phyloP scores from a whole-genome alignment of 257 asterid genomes.

The Lavandula angustifolia region DNA sequence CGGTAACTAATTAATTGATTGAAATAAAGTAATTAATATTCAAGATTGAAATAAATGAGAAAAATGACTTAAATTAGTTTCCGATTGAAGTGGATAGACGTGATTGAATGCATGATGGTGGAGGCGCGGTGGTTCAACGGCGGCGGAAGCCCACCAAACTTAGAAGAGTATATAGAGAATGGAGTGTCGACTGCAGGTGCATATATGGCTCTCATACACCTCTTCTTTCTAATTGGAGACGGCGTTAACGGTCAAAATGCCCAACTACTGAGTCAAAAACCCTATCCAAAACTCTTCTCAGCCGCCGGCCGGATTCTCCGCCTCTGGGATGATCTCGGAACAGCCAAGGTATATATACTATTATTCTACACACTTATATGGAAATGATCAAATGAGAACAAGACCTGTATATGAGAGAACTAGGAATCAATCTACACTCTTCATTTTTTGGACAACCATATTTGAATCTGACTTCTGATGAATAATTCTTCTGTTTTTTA shows the following conservation, averaged over 20 bases:
- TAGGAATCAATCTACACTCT: too few relatives aligned
- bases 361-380: background rate
- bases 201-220: constrained; percentile 70
- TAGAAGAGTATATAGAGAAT: constrained; percentile 62
- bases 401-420: too few relatives aligned
- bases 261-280: constrained; percentile 37
- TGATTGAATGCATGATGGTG: constrained; percentile 66
- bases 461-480: too few relatives aligned
- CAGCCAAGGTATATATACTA: constrained; percentile 47
- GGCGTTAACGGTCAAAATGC: constrained; percentile 49
- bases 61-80: too few relatives aligned
- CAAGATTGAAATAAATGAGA: too few relatives aligned
- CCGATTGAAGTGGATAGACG: constrained; percentile 60
- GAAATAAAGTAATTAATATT: too few relatives aligned
- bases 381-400: too few relatives aligned
- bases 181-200: constrained; percentile 75
- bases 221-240: constrained; percentile 66
- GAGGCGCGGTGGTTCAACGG: constrained; percentile 67
- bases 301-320: constrained; percentile 67
- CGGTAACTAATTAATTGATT: constrained; percentile 37
- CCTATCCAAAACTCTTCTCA: constrained; percentile 64
- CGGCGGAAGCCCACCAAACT: constrained; percentile 50
- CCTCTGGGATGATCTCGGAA: constrained; percentile 72
- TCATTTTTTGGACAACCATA: too few relatives aligned
- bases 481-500: too few relatives aligned